phyloP scores from a whole-genome alignment of 179 eudicot genomes.

The Beta corolliflora region DNA sequence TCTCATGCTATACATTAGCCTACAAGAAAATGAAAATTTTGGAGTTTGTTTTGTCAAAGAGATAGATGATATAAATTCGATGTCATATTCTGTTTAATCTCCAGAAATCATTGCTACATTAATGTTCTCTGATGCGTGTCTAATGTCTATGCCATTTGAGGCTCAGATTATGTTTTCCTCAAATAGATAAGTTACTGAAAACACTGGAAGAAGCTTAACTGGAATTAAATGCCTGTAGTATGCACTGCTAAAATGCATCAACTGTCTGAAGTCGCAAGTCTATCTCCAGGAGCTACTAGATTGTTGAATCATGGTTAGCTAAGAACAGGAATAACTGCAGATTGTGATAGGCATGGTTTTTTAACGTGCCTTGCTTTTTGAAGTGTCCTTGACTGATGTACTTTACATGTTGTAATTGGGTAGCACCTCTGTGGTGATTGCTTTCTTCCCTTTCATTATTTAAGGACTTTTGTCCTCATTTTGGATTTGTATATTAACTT shows the following conservation, averaged over 20 bases:
- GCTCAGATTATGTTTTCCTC: neutral
- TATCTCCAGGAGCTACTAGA: neutral
- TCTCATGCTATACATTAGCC: neutral
- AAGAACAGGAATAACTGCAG: neutral
- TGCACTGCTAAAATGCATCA: neutral
- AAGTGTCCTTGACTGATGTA: neutral
- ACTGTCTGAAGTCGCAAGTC: neutral
- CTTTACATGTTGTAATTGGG: neutral
- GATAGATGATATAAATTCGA: too few species aligned
- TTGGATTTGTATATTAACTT: neutral
- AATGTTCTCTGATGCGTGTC: too few species aligned
- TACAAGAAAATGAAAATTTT: neutral
- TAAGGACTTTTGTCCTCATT: neutral
- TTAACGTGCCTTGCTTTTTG: neutral
- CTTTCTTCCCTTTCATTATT: neutral
- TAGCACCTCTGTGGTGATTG: neutral
- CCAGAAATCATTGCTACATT: too few species aligned
- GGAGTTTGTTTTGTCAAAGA: neutral
- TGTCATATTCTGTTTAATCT: neutral
- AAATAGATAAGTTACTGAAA: neutral
- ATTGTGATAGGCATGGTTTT: neutral
- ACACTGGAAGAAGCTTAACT: slow-evolving; percentile 5
- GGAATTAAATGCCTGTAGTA: neutral
- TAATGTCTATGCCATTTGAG: neutral
- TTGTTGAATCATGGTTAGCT: neutral